phyloP scores from a whole-genome alignment of 164 flowering plant genomes.

The Umbilicus rupestris region DNA sequence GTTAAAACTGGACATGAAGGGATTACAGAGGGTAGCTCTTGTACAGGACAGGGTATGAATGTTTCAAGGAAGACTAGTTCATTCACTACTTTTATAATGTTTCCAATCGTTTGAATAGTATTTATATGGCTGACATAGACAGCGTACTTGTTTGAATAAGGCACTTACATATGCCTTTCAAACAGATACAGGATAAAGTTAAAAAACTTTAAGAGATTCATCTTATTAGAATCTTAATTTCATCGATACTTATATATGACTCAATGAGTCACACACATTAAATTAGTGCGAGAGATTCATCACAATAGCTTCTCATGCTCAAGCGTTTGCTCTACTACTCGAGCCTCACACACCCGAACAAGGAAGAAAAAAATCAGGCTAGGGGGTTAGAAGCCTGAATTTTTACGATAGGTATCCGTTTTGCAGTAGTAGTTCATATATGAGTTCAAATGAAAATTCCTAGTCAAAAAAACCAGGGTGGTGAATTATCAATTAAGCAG shows the following conservation, averaged over 20 bases:
- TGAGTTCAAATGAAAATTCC: not conserved
- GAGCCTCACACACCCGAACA: too few species aligned
- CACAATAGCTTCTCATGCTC: too few species aligned
- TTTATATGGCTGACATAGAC: not conserved
- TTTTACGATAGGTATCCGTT: not conserved
- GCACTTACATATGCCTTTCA: not conserved
- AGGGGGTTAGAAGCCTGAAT: not conserved
- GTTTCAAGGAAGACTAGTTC: too few species aligned
- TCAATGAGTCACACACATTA: not conserved
- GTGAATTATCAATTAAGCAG: not conserved
- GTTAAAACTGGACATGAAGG: too few species aligned
- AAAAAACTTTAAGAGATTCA: not conserved
- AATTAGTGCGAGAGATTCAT: too few species aligned
- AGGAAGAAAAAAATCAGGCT: not conserved
- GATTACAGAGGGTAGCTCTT: too few species aligned
- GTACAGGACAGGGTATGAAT: too few species aligned
- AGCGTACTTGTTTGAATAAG: conserved; percentile 3
- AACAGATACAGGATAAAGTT: not conserved
- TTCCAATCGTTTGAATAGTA: not conserved
- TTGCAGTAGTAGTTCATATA: not conserved
- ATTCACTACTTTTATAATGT: too few species aligned
- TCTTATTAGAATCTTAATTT: not conserved
- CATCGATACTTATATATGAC: not conserved
- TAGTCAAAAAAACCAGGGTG: not conserved
- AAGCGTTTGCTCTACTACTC: too few species aligned